Conservation (phyloP, 768 basidiomycete genomes). For the Mycena rosella region DNA sequence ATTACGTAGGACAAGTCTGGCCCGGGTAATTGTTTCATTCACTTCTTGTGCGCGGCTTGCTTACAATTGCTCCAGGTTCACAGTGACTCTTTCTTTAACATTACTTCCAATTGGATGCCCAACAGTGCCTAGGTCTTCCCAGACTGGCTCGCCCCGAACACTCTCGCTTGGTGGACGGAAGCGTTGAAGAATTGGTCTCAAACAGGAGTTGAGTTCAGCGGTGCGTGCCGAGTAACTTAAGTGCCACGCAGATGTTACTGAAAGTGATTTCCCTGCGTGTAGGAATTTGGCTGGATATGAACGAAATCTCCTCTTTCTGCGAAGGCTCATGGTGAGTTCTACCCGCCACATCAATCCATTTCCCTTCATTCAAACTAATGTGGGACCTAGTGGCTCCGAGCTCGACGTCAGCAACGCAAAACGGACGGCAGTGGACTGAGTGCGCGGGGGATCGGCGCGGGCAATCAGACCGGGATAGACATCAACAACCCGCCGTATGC, state of each 20-base stretch:
- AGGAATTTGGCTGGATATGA: conserved; percentile 82
- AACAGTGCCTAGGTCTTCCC: conserved; percentile 61
- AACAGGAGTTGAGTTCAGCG: conserved; percentile 60
- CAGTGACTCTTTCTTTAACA: conserved; percentile 18
- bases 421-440: conserved; percentile 39
- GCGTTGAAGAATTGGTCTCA: conserved; percentile 67
- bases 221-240: conserved; percentile 12
- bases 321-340: conserved; percentile 64
- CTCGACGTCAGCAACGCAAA: conserved; percentile 66
- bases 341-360: conserved; percentile 22
- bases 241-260: conserved; percentile 21
- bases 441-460: conserved; percentile 65
- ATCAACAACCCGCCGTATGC: conserved; percentile 74
- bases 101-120: conserved; percentile 17
- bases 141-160: conserved; percentile 69
- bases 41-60: conserved; percentile 19
- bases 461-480: conserved; percentile 59
- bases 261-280: conserved; percentile 42
- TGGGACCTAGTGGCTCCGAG: conserved; percentile 62
- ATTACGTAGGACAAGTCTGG: conserved; percentile 84
- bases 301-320: conserved; percentile 74
- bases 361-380: conserved; percentile 19
- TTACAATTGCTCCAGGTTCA: conserved; percentile 24
- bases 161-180: conserved; percentile 71
- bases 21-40: conserved; percentile 56